These are phyloP conservation scores for Reticulascus tulasneorum DNA, from an alignment of 2,329 filamentous ascomycete genomes.

Conservation along the genomic window DNA sequence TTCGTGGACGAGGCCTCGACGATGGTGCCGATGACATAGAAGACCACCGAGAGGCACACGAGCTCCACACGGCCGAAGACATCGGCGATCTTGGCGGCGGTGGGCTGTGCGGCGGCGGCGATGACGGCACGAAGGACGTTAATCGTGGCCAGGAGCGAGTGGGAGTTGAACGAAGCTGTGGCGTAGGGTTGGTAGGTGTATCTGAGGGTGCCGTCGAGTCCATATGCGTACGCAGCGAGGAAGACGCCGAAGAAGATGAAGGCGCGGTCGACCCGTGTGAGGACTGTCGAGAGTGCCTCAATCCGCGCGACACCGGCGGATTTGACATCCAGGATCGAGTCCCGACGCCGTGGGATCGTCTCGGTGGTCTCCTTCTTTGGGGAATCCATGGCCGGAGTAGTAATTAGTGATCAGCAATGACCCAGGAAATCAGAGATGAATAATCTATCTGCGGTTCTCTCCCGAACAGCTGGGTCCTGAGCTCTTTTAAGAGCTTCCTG, in stretches of 20 bases:
- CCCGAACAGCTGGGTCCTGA: no score
- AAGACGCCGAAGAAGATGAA: constrained; percentile 59
- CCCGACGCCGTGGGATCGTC: no score
- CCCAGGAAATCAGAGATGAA: no score
- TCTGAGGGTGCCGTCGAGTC: constrained; percentile 54
- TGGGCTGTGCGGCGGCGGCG: constrained; percentile 53
- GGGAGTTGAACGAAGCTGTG: constrained; percentile 42
- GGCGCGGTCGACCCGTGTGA: constrained; percentile 48
- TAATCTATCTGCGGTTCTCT: no score
- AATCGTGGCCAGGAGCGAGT: constrained; percentile 55
- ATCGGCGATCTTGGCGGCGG: constrained; percentile 57
- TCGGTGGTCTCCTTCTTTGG: no score
- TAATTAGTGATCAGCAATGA: no score
- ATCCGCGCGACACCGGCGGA: constrained; percentile 56
- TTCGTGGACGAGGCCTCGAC: constrained; percentile 48
- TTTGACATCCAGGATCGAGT: constrained; percentile 25
- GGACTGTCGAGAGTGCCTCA: constrained; percentile 49
- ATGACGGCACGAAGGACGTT: constrained; percentile 56
- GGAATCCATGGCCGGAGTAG: no score
- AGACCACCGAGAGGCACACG: constrained; percentile 53
- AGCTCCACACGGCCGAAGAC: constrained; percentile 61
- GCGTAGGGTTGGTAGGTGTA: constrained; percentile 53
- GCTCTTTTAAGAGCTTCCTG: no score
- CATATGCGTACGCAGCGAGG: constrained; percentile 60
- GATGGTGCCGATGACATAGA: constrained; percentile 56